Conservation (phyloP, 106 monocot species). For the Apostasia ramifera region DNA sequence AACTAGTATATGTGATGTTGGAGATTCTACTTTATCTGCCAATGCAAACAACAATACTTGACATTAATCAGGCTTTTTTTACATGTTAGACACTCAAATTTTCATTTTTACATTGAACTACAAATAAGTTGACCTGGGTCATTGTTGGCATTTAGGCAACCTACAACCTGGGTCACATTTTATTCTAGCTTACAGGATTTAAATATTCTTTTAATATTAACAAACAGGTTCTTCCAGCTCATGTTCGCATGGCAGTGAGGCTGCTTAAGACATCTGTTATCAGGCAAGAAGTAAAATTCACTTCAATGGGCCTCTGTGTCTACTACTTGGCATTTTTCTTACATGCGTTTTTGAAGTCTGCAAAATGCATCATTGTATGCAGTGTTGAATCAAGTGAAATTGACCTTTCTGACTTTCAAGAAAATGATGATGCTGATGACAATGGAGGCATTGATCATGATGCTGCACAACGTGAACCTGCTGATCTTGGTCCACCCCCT, state of each 20-base stretch:
- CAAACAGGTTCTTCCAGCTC: constrained; percentile 48
- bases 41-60: too few species aligned
- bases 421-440: constrained; percentile 47
- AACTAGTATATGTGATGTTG: too few species aligned
- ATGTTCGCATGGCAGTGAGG: constrained; percentile 81
- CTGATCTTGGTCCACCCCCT: constrained; percentile 22
- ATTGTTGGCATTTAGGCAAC: too few species aligned
- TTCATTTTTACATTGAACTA: too few species aligned
- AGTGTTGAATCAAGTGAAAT: constrained; percentile 99
- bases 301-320: not conserved
- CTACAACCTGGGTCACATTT: too few species aligned
- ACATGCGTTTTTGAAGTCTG: not conserved
- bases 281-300: constrained; percentile 39
- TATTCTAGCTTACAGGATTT: too few species aligned
- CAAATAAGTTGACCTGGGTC: too few species aligned
- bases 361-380: constrained; percentile 13
- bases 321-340: not conserved
- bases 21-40: too few species aligned
- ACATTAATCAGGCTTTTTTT: too few species aligned
- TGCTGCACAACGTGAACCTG: constrained; percentile 23
- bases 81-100: too few species aligned
- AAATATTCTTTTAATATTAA: not conserved
- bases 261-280: constrained; percentile 95
- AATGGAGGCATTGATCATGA: constrained; percentile 19
- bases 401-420: constrained; percentile 97